phyloP scores from a whole-genome alignment of 345 rosid genomes.

The Camelina hispida region DNA sequence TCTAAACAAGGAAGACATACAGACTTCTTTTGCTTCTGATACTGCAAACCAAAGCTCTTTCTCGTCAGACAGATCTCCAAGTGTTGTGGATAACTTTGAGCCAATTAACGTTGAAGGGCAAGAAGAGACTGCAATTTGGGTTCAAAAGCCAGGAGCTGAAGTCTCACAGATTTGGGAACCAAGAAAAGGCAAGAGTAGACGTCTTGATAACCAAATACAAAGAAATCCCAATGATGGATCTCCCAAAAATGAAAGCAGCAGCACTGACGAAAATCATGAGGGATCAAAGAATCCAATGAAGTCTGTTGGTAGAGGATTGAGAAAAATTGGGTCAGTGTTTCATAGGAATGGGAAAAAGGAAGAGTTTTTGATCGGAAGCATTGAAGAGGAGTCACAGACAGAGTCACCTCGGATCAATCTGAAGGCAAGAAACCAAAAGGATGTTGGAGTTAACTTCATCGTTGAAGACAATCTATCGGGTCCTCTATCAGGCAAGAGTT shows the following conservation, averaged over 20 bases:
- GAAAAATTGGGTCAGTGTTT: constrained; percentile 58
- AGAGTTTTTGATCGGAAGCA: constrained; percentile 42
- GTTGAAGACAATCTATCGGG: constrained; percentile 55
- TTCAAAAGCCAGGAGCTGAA: constrained; percentile 83
- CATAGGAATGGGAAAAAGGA: constrained; percentile 54
- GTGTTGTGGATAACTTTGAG: constrained; percentile 63
- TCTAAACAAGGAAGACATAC: constrained; percentile 50
- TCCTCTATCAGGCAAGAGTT: constrained; percentile 40
- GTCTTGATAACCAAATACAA: constrained; percentile 53
- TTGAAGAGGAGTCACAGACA: constrained; percentile 52
- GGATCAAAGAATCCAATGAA: constrained; percentile 45
- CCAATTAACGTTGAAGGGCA: constrained; percentile 77
- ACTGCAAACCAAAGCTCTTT: constrained; percentile 48
- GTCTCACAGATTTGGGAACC: constrained; percentile 85
- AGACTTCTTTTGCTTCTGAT: constrained; percentile 50
- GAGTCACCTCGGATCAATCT: constrained; percentile 62
- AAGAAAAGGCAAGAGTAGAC: constrained; percentile 72
- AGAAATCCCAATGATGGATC: constrained; percentile 50
- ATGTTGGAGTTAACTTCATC: constrained; percentile 55
- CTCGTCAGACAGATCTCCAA: constrained; percentile 55
- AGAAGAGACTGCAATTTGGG: constrained; percentile 74
- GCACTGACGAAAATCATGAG: constrained; percentile 56
- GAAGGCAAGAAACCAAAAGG: constrained; percentile 56
- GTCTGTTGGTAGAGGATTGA: constrained; percentile 55
- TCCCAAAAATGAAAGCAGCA: constrained; percentile 53